A percentile compares a stretch with the other conserved stretches of the same genome.
Conservation (phyloP, 2,329 filamentous ascomycete species). For the Diaporthe ampelina region DNA sequence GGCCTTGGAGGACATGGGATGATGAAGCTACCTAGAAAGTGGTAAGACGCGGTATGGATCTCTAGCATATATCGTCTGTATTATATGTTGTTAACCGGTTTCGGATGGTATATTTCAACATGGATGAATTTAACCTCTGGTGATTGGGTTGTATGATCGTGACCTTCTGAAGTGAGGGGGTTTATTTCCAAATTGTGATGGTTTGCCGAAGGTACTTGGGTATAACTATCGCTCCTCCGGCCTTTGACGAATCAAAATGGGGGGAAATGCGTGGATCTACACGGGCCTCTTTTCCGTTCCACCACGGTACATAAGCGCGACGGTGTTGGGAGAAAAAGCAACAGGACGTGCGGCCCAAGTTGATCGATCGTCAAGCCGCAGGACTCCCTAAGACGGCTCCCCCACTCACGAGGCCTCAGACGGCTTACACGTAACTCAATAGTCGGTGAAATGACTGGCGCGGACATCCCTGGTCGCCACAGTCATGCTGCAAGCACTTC, state of each 20-base stretch:
- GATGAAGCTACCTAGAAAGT: not conserved
- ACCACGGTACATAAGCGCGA: constrained; percentile 12
- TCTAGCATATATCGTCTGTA: constrained; percentile 4
- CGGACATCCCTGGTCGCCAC: constrained; percentile 36
- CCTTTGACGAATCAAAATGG: constrained; percentile 10
- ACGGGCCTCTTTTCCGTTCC: constrained; percentile 12
- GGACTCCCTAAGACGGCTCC: not conserved
- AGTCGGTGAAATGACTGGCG: constrained; percentile 41
- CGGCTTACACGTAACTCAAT: constrained; percentile 29
- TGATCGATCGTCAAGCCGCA: constrained; percentile 19
- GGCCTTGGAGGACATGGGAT: not conserved
- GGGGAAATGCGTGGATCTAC: constrained; percentile 22
- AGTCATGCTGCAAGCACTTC: constrained; percentile 34
- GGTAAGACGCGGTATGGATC: not conserved
- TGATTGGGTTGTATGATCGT: constrained; percentile 8
- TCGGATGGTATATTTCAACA: not conserved
- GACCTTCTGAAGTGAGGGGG: constrained; percentile 5
- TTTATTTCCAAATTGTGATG: constrained; percentile 2
- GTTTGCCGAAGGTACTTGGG: not conserved
- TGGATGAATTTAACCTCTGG: not conserved
- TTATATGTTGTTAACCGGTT: constrained; percentile 1
- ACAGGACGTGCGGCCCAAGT: constrained; percentile 16
- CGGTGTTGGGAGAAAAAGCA: constrained; percentile 9
- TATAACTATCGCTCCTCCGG: not conserved
- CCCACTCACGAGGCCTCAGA: constrained; percentile 32